phyloP scores from a whole-genome alignment of 208 protist genomes.

The Acanthamoeba culbertsoni region DNA sequence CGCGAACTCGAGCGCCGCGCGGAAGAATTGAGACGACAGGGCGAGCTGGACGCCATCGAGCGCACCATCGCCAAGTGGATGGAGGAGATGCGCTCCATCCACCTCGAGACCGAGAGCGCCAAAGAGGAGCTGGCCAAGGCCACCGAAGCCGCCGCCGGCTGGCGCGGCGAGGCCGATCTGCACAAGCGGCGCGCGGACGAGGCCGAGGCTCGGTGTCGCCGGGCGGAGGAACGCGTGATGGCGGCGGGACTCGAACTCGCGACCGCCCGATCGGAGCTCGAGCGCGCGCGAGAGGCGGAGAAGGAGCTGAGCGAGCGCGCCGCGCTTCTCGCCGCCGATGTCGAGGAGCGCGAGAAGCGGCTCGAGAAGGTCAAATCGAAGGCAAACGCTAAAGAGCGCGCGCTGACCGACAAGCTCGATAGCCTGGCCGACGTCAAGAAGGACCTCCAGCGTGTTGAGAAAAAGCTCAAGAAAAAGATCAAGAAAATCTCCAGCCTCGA shows the following conservation, averaged over 20 bases:
- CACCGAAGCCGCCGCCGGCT: not conserved
- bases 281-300: not conserved
- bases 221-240: not conserved
- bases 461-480: conserved; percentile 23
- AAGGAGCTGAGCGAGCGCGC: not conserved
- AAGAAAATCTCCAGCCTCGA: not conserved
- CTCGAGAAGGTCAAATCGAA: not conserved
- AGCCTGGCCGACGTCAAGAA: not conserved
- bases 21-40: not conserved
- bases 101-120: conserved; percentile 8
- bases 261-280: not conserved
- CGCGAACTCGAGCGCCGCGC: conserved; percentile 4
- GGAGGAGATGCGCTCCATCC: conserved; percentile 22
- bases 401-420: not conserved
- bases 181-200: not conserved
- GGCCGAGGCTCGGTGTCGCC: not conserved
- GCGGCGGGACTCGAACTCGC: not conserved
- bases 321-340: not conserved
- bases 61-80: conserved; percentile 41
- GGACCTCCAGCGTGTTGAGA: not conserved
- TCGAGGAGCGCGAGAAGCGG: not conserved
- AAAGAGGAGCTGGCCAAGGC: not conserved
- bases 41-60: conserved; percentile 40
- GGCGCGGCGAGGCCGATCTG: not conserved
- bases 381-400: not conserved